Base-by-base conservation (phyloP, 2,329 filamentous ascomycete genomes). In the Aotearoamyces nothofagi region DNA sequence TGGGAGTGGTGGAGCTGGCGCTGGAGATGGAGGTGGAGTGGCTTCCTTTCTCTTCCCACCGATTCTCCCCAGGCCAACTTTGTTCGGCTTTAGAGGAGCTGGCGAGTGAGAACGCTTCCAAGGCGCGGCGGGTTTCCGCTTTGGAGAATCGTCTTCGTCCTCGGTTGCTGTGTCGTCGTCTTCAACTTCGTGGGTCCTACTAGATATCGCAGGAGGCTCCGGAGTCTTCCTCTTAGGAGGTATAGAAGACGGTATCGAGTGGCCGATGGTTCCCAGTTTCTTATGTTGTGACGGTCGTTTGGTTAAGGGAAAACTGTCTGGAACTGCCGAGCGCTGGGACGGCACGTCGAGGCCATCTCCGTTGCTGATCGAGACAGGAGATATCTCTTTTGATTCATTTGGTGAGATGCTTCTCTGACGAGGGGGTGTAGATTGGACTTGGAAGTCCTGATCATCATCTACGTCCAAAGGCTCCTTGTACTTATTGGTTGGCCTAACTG, bases 361-460 rank as follows among this genome's bases (percentile, higher is more conserved):
- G 26, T 46, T 20, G n/a, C 19, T 20, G n/a, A 8, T n/a, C 7
- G 7, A 7, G n/a, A 20, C 19, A n/a, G 19, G 7, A 11, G 24
- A 16, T 11, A 31, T 33, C 16, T 24, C 25, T 12, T 26, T 24
- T 15, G 32, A 9, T 25, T 26, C 37, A n/a, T n/a, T n/a, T n/a
- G n/a, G n/a, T 9, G 26, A 9, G 15, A 14, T 8, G 6, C 11
- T 17, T 2, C 27, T 28, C 4, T 37, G 35, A 17, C 31, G 34
- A 20, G 39, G 34, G 12, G 46, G 46, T 6, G 43, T 45, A 15
- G 40, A 35, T 35, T 49, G 46, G 9, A 47, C 40, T 33, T 51
- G 46, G 14, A 51, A 50, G 19, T 38, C 44, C 19, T 44, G 41
- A 15, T 39, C 32, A n/a, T 43, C 40, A 19, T 43, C 30, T 17